phyloP scores from a whole-genome alignment of 306 rosid species.

The Lotus japonicus region DNA sequence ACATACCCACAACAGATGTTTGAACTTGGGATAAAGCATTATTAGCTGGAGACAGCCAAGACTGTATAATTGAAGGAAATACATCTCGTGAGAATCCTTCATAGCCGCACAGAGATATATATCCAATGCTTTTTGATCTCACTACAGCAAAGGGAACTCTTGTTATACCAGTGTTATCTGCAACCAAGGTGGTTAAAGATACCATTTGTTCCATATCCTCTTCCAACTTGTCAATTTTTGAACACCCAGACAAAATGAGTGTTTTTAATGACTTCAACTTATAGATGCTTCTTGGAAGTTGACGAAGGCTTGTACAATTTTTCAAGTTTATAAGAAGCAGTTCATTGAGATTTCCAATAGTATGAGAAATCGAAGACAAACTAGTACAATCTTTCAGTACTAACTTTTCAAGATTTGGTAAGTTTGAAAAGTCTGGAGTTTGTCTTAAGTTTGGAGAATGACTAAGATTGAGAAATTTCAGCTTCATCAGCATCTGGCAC shows the following conservation, averaged over 20 bases:
- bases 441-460: constrained; percentile 9
- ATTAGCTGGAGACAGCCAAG: constrained; percentile 23
- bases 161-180: constrained; percentile 28
- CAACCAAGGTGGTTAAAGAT: constrained; percentile 5
- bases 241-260: constrained; percentile 25
- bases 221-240: constrained; percentile 12
- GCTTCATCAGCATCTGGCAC: constrained; percentile 7
- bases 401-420: constrained; percentile 31
- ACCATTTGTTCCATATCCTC: constrained; percentile 20
- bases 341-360: constrained; percentile 9
- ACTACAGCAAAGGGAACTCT: constrained; percentile 6
- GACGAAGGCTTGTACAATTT: constrained; percentile 6
- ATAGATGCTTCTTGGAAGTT: constrained; percentile 26
- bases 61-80: constrained; percentile 19
- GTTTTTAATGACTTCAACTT: constrained; percentile 8
- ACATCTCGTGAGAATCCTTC: constrained; percentile 17
- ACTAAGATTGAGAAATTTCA: constrained; percentile 32
- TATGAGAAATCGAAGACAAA: background rate
- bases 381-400: constrained; percentile 19
- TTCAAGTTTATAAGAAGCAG: constrained; percentile 21
- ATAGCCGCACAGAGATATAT: constrained; percentile 26
- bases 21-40: background rate
- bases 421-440: constrained; percentile 25
- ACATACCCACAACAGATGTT: background rate
- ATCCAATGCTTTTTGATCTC: background rate